Evolutionary conservation across 306 rosid genomes (phyloP).

Genomic region (Alnus glutinosa): DNA sequence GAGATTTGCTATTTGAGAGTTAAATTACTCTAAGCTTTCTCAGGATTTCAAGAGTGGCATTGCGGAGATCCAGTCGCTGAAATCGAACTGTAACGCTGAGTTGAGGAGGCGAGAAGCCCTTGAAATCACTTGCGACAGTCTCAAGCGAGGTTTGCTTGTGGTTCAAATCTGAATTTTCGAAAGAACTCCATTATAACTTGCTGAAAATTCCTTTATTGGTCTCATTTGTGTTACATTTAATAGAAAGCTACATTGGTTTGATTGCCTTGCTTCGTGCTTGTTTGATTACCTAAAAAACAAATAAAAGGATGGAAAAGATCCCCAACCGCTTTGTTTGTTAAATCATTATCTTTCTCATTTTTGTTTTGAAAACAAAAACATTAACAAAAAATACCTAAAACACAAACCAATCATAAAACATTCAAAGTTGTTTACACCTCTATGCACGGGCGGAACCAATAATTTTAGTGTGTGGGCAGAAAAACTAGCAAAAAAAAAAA

Average conservation of each 20-base stretch:
- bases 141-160: constrained; percentile 46
- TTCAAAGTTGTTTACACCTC: too few species aligned
- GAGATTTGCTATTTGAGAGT: neutral
- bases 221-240: neutral
- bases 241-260: neutral
- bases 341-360: too few species aligned
- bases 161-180: neutral
- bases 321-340: neutral
- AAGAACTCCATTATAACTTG: neutral
- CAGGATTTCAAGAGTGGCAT: constrained; percentile 59
- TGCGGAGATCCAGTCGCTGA: constrained; percentile 49
- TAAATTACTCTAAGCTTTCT: neutral
- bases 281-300: neutral
- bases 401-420: too few species aligned
- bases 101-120: constrained; percentile 58
- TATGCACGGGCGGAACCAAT: too few species aligned
- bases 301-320: neutral
- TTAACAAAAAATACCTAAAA: too few species aligned
- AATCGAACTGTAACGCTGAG: constrained; percentile 45
- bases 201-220: neutral
- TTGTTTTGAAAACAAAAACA: too few species aligned
- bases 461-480: too few species aligned
- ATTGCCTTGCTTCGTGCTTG: neutral
- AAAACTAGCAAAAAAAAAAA: too few species aligned
- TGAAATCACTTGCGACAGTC: constrained; percentile 42